phyloP scores from a whole-genome alignment of 208 protist species.

The Tritrichomonas musculus region DNA sequence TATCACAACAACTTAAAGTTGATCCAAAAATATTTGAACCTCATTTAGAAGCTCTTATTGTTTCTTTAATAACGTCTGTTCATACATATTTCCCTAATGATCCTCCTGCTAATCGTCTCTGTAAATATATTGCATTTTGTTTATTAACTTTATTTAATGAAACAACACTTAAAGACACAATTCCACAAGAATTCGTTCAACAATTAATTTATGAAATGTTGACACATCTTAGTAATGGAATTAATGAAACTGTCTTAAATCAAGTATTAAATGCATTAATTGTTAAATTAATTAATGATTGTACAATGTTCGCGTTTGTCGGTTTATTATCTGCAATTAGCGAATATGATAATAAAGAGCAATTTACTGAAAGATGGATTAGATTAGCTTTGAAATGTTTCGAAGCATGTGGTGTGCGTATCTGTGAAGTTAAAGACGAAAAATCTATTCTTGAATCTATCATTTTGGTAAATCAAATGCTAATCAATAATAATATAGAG shows the following conservation, averaged over 20 bases:
- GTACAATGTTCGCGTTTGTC: background rate
- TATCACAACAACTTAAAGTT: background rate
- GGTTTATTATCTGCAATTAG: background rate
- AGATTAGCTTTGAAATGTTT: background rate
- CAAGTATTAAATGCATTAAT: constrained; percentile 21
- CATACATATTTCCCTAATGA: background rate
- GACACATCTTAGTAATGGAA: constrained; percentile 16
- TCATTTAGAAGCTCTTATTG: background rate
- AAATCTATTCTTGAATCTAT: too few relatives aligned
- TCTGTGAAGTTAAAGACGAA: too few relatives aligned
- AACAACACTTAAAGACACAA: background rate
- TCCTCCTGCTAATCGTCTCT: background rate
- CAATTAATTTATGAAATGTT: constrained; percentile 8
- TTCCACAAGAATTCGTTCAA: background rate
- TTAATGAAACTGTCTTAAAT: background rate
- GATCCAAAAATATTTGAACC: background rate
- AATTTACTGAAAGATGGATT: constrained; percentile 11
- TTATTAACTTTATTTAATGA: background rate
- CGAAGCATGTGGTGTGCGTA: background rate
- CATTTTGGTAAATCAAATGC: too few relatives aligned
- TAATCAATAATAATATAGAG: too few relatives aligned
- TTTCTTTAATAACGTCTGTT: background rate
- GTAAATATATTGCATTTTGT: constrained; percentile 28
- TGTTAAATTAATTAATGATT: background rate
- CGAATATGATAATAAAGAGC: background rate